A percentile compares a stretch with the other conserved stretches of the same genome.
Evolutionary conservation across 257 asterid genomes (phyloP).

Genomic region (Eucommia ulmoides): DNA sequence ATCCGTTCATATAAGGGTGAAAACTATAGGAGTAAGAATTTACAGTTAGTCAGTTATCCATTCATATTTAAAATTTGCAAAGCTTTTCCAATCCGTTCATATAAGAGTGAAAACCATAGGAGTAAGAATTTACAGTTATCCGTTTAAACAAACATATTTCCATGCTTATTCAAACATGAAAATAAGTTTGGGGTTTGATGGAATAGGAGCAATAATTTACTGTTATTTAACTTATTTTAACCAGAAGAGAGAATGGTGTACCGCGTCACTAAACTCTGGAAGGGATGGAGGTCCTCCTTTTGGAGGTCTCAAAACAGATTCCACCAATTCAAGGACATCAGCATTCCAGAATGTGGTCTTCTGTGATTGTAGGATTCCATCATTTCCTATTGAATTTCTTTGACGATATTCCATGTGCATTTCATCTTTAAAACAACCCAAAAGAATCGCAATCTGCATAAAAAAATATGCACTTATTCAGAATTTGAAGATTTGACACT

Average conservation of each 20-base stretch:
- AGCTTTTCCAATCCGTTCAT: no score
- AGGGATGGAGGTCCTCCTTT: slow-evolving; percentile 84
- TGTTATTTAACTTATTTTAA: no score
- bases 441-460: slow-evolving; percentile 61
- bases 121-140: no score
- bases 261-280: slow-evolving; percentile 85
- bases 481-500: slow-evolving; percentile 1
- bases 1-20: no score
- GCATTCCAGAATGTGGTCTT: slow-evolving; percentile 50
- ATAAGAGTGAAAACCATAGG: no score
- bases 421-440: slow-evolving; percentile 64
- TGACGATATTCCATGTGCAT: slow-evolving; percentile 31
- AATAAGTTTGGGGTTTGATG: background rate
- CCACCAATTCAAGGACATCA: slow-evolving; percentile 56
- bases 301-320: slow-evolving; percentile 69
- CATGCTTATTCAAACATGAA: no score
- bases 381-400: slow-evolving; percentile 16
- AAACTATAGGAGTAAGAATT: no score
- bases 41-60: no score
- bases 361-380: slow-evolving; percentile 10
- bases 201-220: no score
- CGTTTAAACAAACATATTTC: no score
- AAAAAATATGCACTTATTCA: slow-evolving; percentile 3
- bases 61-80: no score
- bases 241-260: slow-evolving; percentile 28